Percentiles rank a stretch among this genome's conserved stretches.
phyloP scores from a whole-genome alignment of 2,329 filamentous ascomycete species.

The Ceratocystis harringtonii region DNA sequence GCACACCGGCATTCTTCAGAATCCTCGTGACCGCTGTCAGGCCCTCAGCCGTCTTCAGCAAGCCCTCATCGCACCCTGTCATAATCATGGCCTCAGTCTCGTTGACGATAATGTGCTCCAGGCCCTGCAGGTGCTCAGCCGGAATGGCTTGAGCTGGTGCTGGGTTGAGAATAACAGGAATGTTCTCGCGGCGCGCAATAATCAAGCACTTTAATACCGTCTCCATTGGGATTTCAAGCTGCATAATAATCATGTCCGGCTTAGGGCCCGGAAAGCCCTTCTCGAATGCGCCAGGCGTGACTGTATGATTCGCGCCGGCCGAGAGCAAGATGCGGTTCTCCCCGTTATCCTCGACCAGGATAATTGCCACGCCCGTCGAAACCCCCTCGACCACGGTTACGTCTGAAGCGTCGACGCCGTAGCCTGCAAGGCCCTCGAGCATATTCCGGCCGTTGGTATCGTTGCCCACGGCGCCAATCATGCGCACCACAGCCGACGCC shows the following conservation, averaged over 20 bases:
- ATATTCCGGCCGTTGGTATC: slow-evolving; percentile 28
- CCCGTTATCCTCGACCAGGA: slow-evolving; percentile 41
- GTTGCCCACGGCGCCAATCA: slow-evolving; percentile 43
- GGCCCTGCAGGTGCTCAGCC: slow-evolving; percentile 38
- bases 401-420: slow-evolving; percentile 32
- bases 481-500: slow-evolving; percentile 28
- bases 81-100: slow-evolving; percentile 57
- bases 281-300: slow-evolving; percentile 12
- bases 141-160: slow-evolving; percentile 49
- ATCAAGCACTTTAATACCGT: slow-evolving; percentile 37
- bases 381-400: slow-evolving; percentile 28
- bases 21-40: slow-evolving; percentile 20
- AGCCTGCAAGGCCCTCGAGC: slow-evolving; percentile 30
- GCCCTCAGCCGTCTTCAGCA: slow-evolving; percentile 9
- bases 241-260: slow-evolving; percentile 43
- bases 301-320: slow-evolving; percentile 36
- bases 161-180: slow-evolving; percentile 54
- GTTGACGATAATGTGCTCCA: slow-evolving; percentile 57
- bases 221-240: slow-evolving; percentile 43
- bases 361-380: slow-evolving; percentile 42
- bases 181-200: slow-evolving; percentile 25
- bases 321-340: slow-evolving; percentile 45
- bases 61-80: slow-evolving; percentile 8
- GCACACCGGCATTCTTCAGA: slow-evolving; percentile 46
- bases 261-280: slow-evolving; percentile 23